Conservation (phyloP, 208 protist genomes). For the Porcisia hertigi region DNA sequence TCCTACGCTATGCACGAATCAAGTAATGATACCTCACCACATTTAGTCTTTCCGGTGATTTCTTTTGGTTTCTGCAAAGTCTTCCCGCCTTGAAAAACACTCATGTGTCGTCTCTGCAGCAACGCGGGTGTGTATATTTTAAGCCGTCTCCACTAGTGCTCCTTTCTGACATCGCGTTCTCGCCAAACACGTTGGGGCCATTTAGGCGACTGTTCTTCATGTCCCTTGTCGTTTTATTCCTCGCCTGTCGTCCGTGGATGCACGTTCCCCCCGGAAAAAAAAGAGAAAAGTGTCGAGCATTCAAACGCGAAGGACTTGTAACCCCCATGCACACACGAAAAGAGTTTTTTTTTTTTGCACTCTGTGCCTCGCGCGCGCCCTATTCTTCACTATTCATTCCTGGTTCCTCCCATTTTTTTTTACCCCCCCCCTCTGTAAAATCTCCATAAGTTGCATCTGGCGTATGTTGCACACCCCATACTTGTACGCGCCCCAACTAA, state of each 20-base stretch:
- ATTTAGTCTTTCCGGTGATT: not conserved
- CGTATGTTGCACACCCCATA: not conserved
- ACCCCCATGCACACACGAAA: not conserved
- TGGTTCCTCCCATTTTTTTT: not conserved
- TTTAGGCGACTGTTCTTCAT: not conserved
- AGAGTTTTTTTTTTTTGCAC: not conserved
- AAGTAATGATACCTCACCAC: not conserved
- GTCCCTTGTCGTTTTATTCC: not conserved
- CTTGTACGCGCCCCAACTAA: not conserved
- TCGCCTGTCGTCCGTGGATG: not conserved
- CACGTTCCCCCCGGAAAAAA: not conserved
- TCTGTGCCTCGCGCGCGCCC: not conserved
- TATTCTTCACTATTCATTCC: not conserved
- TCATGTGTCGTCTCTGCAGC: not conserved
- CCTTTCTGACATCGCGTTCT: not conserved
- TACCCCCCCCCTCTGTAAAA: not conserved
- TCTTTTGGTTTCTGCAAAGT: not conserved
- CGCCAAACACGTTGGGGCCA: not conserved
- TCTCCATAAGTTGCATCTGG: not conserved
- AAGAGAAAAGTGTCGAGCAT: not conserved
- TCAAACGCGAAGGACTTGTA: not conserved
- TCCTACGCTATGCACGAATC: not conserved
- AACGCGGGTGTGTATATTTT: not conserved
- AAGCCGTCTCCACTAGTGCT: not conserved
- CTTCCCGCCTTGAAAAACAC: not conserved